phyloP scores from a whole-genome alignment of 1,284 basidiomycete genomes.

The Apiotrichum laibachii region DNA sequence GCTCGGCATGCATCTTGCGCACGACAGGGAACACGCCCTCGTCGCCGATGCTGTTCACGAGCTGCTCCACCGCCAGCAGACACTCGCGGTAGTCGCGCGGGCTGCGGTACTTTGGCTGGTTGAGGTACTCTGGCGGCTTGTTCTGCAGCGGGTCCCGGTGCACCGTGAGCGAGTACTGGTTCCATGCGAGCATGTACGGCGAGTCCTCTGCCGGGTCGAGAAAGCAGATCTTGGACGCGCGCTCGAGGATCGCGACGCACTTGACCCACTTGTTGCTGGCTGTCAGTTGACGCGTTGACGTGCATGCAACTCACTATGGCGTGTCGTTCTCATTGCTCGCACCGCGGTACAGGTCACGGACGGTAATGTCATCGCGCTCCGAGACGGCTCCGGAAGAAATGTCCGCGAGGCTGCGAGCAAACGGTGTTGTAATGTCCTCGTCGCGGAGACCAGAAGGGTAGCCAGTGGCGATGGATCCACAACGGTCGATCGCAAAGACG shows the following conservation, averaged over 20 bases:
- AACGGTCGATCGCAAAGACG: conserved; percentile 39
- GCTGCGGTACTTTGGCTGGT: conserved; percentile 43
- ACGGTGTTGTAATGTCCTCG: conserved; percentile 45
- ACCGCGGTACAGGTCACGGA: conserved; percentile 38
- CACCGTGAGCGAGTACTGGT: conserved; percentile 23
- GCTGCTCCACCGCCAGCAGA: conserved; percentile 32
- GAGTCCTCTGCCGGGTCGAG: conserved; percentile 37
- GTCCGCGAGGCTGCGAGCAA: conserved; percentile 33
- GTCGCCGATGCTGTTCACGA: conserved; percentile 27
- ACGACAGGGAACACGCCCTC: conserved; percentile 42
- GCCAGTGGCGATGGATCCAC: conserved; percentile 38
- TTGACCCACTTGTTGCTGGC: conserved; percentile 31
- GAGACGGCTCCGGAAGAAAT: conserved; percentile 38
- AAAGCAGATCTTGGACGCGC: conserved; percentile 41
- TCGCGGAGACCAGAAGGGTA: conserved; percentile 38
- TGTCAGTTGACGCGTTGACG: background rate
- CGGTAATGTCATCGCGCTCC: conserved; percentile 35
- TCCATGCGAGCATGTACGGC: conserved; percentile 36
- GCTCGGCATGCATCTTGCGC: conserved; percentile 29
- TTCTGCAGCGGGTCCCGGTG: conserved; percentile 19
- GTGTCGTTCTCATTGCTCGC: conserved; percentile 24
- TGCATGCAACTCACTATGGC: conserved; percentile 33
- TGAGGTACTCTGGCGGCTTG: conserved; percentile 34
- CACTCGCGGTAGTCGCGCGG: conserved; percentile 37
- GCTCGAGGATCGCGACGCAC: conserved; percentile 39